Base-by-base conservation (phyloP, 1,284 basidiomycete genomes). In the Rhizoctonia solani region DNA sequence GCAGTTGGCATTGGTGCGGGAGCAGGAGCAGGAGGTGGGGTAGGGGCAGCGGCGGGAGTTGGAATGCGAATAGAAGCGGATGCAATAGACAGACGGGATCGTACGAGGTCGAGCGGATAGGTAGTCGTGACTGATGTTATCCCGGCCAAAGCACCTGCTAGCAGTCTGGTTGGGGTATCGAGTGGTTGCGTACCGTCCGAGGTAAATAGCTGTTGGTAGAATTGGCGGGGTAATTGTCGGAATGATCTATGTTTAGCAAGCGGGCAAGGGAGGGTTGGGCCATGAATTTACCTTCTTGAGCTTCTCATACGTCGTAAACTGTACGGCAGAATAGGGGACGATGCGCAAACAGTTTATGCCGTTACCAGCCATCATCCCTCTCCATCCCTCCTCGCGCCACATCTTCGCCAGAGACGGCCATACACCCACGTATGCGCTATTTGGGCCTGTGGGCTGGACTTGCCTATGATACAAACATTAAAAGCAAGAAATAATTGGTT, bases 361-460 rank as follows among this genome's bases (percentile, higher is more conserved):
- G 70, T 83, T 83, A 9, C 81, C 82, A 56, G 93, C 84, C 93
- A 97, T 95, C 77, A 87, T 95, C 2, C 95, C 95, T 73, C 79
- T 84, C 76, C 95, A 90, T 1, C 95, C 95, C 77, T 98, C 95
- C 75, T 96, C 93, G 72, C 81, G 81, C 90, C 92, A 96, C 88
- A 97, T 97, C 67, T 93, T 84, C 53, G 83, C 80, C 50, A 95
- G 81, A 72, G 87, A 89, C 23, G 84, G 78, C 89, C 89, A 94
- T 54, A 95, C 90, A 27, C 92, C 91, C 72, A 82, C 86, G 77
- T 95, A 95, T 71, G 89, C 87, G 44, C 79, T 77, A 72, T 85
- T 80, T 21, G 81, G 76, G 27, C 78, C 80, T 21, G 85, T 85
- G 69, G 75, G 72, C 70, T 94, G 92, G 1, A 93, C 90, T 79